Percentiles rank a stretch among this genome's conserved stretches.
These are phyloP conservation scores for Toxoplasma gondii DNA, from an alignment of 169 alveolate genomes.

Conservation along the genomic window DNA sequence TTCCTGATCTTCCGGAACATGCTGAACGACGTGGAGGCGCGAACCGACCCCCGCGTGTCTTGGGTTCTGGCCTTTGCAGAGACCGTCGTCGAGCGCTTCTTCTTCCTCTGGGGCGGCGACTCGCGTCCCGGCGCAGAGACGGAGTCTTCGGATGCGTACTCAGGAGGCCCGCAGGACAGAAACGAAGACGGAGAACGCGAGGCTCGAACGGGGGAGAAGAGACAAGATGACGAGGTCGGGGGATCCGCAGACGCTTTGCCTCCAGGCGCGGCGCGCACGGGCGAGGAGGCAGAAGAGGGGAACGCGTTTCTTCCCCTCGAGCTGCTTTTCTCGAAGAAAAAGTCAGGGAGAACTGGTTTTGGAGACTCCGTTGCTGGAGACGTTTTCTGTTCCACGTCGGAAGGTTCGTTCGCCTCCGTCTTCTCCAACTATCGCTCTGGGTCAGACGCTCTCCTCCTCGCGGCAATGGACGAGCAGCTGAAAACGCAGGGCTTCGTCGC, in stretches of 20 bases:
- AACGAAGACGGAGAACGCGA: neutral
- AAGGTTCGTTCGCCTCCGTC: constrained; percentile 50
- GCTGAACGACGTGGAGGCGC: constrained; percentile 34
- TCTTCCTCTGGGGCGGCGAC: constrained; percentile 41
- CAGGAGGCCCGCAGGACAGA: no score
- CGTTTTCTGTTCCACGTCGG: constrained; percentile 45
- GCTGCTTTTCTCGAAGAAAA: constrained; percentile 54
- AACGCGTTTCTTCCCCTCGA: constrained; percentile 51
- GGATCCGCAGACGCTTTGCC: no score
- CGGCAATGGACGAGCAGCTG: constrained; percentile 29
- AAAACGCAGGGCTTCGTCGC: neutral
- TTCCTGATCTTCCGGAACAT: constrained; percentile 43
- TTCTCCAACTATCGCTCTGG: constrained; percentile 52
- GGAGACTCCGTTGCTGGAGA: constrained; percentile 25
- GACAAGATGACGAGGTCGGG: neutral
- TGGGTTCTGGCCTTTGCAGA: constrained; percentile 40
- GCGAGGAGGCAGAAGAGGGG: neutral
- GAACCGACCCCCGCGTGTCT: constrained; percentile 25
- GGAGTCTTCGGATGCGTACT: neutral
- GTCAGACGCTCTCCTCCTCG: constrained; percentile 55
- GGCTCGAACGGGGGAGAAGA: neutral
- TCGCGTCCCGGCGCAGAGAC: neutral
- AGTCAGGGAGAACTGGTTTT: constrained; percentile 39
- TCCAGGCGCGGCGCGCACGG: neutral
- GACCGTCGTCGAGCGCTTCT: constrained; percentile 28